Evolutionary conservation across 768 basidiomycete genomes (phyloP).

Genomic region (Lentinula sp.): DNA sequence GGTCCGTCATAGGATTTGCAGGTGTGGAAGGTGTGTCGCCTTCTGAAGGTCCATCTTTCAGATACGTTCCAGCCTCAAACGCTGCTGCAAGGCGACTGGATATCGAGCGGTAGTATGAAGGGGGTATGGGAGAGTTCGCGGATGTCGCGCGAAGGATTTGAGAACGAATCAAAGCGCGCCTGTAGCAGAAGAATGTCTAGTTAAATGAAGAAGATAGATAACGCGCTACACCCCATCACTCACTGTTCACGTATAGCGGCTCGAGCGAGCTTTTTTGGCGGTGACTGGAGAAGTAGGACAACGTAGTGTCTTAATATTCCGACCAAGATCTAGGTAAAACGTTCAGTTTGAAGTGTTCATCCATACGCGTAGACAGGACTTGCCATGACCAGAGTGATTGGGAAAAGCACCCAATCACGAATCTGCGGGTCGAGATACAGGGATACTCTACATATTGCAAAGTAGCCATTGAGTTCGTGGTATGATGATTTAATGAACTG

Average conservation of each 20-base stretch:
- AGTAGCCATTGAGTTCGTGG: background rate
- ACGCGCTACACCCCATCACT: constrained; percentile 19
- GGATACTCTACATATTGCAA: constrained; percentile 31
- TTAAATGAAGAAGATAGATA: background rate
- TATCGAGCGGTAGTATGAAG: constrained; percentile 65
- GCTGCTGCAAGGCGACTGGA: constrained; percentile 69
- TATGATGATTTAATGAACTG: background rate
- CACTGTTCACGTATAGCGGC: constrained; percentile 91
- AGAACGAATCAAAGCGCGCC: constrained; percentile 75
- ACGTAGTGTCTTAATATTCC: constrained; percentile 93
- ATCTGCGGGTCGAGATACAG: constrained; percentile 92
- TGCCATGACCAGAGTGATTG: constrained; percentile 97
- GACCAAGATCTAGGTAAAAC: constrained; percentile 66
- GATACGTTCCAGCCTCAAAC: constrained; percentile 71
- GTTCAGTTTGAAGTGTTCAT: background rate
- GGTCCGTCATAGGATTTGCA: constrained; percentile 84
- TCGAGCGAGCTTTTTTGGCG: constrained; percentile 74
- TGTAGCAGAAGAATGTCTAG: constrained; percentile 17
- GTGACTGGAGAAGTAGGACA: constrained; percentile 74
- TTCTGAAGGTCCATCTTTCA: constrained; percentile 79
- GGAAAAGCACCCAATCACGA: constrained; percentile 90
- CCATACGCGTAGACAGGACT: constrained; percentile 15
- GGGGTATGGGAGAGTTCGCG: constrained; percentile 75
- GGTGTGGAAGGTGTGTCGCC: constrained; percentile 52
- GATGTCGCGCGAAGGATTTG: constrained; percentile 81